Evolutionary conservation across 2,329 filamentous ascomycete species (phyloP).

Genomic region (Alternaria brassicicola): DNA sequence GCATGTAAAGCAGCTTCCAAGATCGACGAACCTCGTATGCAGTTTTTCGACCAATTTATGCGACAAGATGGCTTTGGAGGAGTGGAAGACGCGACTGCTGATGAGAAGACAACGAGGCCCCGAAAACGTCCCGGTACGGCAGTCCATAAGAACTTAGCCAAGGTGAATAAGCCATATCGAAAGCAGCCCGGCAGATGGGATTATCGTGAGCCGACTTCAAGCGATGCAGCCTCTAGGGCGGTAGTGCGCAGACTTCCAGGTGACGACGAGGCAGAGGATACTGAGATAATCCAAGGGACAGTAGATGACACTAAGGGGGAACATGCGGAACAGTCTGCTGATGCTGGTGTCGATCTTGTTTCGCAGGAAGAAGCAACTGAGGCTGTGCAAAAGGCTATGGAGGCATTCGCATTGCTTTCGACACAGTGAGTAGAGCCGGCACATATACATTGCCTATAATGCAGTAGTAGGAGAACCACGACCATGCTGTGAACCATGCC

Average conservation of each 20-base stretch:
- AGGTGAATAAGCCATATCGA: neutral
- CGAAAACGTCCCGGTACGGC: slow-evolving; percentile 10
- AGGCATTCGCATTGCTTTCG: slow-evolving; percentile 8
- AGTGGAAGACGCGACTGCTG: neutral
- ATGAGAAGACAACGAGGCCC: neutral
- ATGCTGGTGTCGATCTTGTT: slow-evolving; percentile 7
- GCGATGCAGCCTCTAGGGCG: neutral
- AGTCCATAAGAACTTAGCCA: neutral
- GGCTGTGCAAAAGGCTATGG: slow-evolving; percentile 12
- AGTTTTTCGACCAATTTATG: slow-evolving; percentile 17
- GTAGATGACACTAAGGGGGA: neutral
- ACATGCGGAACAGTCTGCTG: slow-evolving; percentile 1
- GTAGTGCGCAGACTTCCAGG: neutral
- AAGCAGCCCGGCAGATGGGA: slow-evolving; percentile 2
- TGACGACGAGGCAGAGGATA: neutral
- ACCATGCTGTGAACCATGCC: neutral
- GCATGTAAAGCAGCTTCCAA: slow-evolving; percentile 10
- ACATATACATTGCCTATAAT: neutral
- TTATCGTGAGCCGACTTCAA: neutral
- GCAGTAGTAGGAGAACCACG: neutral
- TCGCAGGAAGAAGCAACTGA: slow-evolving; percentile 10
- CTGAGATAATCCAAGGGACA: neutral
- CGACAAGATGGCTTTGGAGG: slow-evolving; percentile 13
- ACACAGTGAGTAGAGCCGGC: neutral
- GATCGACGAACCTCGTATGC: slow-evolving; percentile 12